These are phyloP conservation scores for Megacollybia platyphylla DNA, from an alignment of 1,284 basidiomycete species.

Conservation along the genomic window DNA sequence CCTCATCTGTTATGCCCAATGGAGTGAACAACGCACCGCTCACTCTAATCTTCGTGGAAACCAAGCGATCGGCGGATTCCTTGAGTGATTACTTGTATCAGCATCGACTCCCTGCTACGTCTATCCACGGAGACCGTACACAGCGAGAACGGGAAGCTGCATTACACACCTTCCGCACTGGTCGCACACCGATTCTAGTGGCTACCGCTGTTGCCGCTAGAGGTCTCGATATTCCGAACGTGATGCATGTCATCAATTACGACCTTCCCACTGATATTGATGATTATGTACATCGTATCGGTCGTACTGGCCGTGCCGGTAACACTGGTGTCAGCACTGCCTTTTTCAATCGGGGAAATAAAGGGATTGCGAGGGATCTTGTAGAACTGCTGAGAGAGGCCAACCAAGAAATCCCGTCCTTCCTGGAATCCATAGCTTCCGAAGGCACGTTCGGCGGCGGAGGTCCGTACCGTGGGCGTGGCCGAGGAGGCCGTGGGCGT, in stretches of 20 bases:
- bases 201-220: conserved; percentile 98
- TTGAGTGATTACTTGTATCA: conserved; percentile 91
- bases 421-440: conserved; percentile 81
- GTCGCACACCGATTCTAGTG: conserved; percentile 92
- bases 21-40: conserved; percentile 49
- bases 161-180: conserved; percentile 89
- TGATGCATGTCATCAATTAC: conserved; percentile 98
- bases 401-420: conserved; percentile 91
- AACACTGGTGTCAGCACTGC: conserved; percentile 95
- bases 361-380: conserved; percentile 85
- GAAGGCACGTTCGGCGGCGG: conserved; percentile 70
- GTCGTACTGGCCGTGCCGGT: conserved; percentile 98
- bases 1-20: conserved; percentile 10
- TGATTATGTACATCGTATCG: conserved; percentile 97
- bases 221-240: conserved; percentile 98
- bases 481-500: conserved; percentile 40
- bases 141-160: conserved; percentile 97
- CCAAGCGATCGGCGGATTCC: conserved; percentile 98
- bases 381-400: conserved; percentile 92
- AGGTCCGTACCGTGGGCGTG: conserved; percentile 36
- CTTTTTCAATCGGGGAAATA: conserved; percentile 89
- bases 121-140: conserved; percentile 96
- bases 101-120: conserved; percentile 82
- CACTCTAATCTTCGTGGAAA: conserved; percentile 97
- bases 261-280: conserved; percentile 98